Percentiles rank a stretch among this genome's conserved stretches.
Evolutionary conservation across 345 rosid species (phyloP).

Genomic region (Clarkia xantiana): DNA sequence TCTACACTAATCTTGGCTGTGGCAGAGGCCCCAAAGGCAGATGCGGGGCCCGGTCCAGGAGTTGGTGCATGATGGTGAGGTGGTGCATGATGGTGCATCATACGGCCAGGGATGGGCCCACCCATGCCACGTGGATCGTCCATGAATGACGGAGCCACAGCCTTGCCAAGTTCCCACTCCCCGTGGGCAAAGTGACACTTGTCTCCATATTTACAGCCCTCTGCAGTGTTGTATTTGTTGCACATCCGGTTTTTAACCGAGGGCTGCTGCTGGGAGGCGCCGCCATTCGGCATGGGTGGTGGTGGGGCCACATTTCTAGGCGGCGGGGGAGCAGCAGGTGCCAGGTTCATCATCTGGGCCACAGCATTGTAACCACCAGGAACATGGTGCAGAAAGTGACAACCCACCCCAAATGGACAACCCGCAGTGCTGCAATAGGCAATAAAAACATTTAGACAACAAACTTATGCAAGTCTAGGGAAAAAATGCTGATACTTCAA

Average conservation of each 20-base stretch:
- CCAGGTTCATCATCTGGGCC: conserved; percentile 60
- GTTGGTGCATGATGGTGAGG: conserved; percentile 7
- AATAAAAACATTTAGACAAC: neutral
- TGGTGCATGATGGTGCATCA: neutral
- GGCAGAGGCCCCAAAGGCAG: conserved; percentile 67
- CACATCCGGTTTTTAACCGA: conserved; percentile 43
- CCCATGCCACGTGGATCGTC: conserved; percentile 36
- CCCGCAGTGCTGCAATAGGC: conserved; percentile 56
- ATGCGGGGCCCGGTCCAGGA: conserved; percentile 26
- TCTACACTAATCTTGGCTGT: conserved; percentile 78
- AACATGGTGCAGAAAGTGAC: conserved; percentile 73
- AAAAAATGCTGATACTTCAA: neutral
- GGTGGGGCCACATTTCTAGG: conserved; percentile 34
- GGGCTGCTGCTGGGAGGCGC: conserved; percentile 20
- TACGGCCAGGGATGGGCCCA: conserved; percentile 28
- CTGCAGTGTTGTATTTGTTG: conserved; percentile 39
- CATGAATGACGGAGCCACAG: conserved; percentile 20
- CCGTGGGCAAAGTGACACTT: conserved; percentile 68
- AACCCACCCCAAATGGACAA: conserved; percentile 85
- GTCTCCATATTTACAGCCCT: conserved; percentile 70
- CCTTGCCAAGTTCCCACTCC: conserved; percentile 61
- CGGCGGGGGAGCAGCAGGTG: conserved; percentile 25
- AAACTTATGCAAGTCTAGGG: neutral
- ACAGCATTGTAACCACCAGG: conserved; percentile 77
- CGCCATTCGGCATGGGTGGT: conserved; percentile 22